A percentile compares a stretch with the other conserved stretches of the same genome.
Evolutionary conservation across 192 early-diverging fungal genomes (phyloP).

Genomic region (Thamnidium elegans): DNA sequence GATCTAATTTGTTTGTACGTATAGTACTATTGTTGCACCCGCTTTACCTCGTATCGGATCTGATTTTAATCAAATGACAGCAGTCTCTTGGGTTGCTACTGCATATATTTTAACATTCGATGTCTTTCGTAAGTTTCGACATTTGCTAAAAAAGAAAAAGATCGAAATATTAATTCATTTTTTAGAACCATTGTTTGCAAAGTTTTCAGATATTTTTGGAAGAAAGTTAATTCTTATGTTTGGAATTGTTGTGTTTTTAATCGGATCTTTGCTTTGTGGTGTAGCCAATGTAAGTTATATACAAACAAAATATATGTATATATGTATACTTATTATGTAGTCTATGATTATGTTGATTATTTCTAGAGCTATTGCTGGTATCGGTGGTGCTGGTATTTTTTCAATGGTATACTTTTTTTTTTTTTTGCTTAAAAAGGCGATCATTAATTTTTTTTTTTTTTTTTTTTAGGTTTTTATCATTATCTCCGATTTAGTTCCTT

Average conservation of each 20-base stretch:
- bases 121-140: slow-evolving; percentile 25
- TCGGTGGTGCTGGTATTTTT: slow-evolving; percentile 61
- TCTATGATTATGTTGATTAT: slow-evolving; percentile 53
- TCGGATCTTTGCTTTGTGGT: slow-evolving; percentile 82
- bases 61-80: slow-evolving; percentile 59
- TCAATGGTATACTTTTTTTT: slow-evolving; percentile 38
- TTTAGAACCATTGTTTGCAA: slow-evolving; percentile 59
- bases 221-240: slow-evolving; percentile 67
- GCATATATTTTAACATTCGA: slow-evolving; percentile 61
- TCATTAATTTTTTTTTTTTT: background rate
- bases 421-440: background rate
- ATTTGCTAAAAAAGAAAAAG: background rate
- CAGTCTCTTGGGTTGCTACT: slow-evolving; percentile 75
- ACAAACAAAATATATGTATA: background rate
- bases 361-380: slow-evolving; percentile 59
- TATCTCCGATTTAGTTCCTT: slow-evolving; percentile 79
- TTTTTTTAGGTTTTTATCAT: slow-evolving; percentile 61
- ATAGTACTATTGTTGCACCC: slow-evolving; percentile 79
- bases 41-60: slow-evolving; percentile 67
- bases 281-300: slow-evolving; percentile 51
- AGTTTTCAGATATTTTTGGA: slow-evolving; percentile 87
- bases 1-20: too few relatives aligned
- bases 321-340: slow-evolving; percentile 3
- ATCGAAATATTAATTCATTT: background rate
- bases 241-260: slow-evolving; percentile 73